Evolutionary conservation across 2,329 filamentous ascomycete species (phyloP), one percentile per base, ranked within the genome.

Genomic region (Sporothrix luriei): DNA sequence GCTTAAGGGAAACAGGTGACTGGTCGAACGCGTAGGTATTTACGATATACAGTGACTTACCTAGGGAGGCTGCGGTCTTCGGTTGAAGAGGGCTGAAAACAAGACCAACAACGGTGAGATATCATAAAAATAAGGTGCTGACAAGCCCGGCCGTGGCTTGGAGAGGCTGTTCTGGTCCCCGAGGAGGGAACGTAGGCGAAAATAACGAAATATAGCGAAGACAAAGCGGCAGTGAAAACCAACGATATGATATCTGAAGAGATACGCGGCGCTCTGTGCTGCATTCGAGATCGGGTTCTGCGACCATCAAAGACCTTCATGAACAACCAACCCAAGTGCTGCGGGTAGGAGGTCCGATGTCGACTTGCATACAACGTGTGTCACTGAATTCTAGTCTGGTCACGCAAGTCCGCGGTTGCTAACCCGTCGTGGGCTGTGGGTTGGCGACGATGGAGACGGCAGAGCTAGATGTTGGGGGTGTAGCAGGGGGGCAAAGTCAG

Each of bases 41-140:
- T 7, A 13, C 29, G 29, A 33, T 6, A 33, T 33, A 1, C 33
- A n/a, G n/a, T n/a, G 11, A 65, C 26, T 38, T 51, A 65, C 62
- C 29, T 65, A 24, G 26, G 19, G 40, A 21, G 24, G 26, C 26
- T 24, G 29, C 13, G 2, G 46, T 51, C 16, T n/a, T 19, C 2
- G 59, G 43, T 19, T 11, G 24, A 4, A 48, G 21, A 65, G 61
- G 59, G 61, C 61, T 65, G 61, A 65, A 24, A 33, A 13, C 10
- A 16, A n/a, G 40, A 24, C 24, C 21, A 48, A n/a, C 24, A n/a
- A 64, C 40, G 38, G 61, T 64, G 26, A n/a, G 11, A 46, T 33
- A 16, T 64, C 16, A 24, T 21, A 65, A 65, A 65, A 65, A 65
- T 38, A 65, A 51, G 46, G 46, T 65, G 62, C 62, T 51, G 62